A percentile compares a stretch with the other conserved stretches of the same genome.
Conservation (phyloP, 768 basidiomycete species). For the Boletus insuetus region DNA sequence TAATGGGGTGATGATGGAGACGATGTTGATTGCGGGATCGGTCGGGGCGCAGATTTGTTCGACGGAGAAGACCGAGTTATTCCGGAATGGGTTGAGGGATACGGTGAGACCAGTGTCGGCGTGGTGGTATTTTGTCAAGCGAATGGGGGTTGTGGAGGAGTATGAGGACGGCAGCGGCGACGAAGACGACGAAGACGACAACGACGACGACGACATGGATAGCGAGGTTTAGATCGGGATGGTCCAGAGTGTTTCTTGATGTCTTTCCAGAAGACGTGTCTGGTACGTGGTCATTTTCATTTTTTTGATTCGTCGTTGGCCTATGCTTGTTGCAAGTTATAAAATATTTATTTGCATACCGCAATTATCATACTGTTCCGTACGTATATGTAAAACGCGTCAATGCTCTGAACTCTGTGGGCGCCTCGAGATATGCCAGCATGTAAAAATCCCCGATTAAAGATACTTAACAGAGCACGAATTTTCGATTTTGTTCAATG, state of each 20-base stretch:
- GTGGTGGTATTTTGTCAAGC: slow-evolving; percentile 32
- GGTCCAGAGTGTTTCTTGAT: neutral
- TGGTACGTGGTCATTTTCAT: neutral
- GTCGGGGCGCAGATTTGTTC: slow-evolving; percentile 30
- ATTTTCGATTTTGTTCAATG: no score
- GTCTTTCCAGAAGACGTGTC: neutral
- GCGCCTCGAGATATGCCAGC: no score
- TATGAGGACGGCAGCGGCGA: neutral
- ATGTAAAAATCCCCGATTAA: no score
- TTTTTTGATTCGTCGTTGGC: neutral
- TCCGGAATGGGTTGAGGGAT: slow-evolving; percentile 31
- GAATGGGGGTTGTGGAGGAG: neutral
- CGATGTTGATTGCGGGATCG: slow-evolving; percentile 30
- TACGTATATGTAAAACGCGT: no score
- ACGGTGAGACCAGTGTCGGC: slow-evolving; percentile 30
- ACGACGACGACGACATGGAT: neutral
- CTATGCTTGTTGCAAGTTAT: neutral
- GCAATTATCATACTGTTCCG: no score
- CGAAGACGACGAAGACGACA: neutral
- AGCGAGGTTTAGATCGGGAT: neutral
- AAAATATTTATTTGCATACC: no score
- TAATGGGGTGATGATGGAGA: slow-evolving; percentile 23
- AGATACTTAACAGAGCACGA: no score
- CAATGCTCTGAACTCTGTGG: no score
- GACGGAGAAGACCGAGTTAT: slow-evolving; percentile 29